Evolutionary conservation across 2,329 filamentous ascomycete species (phyloP).

Genomic region (Phaeosphaeria sp.): DNA sequence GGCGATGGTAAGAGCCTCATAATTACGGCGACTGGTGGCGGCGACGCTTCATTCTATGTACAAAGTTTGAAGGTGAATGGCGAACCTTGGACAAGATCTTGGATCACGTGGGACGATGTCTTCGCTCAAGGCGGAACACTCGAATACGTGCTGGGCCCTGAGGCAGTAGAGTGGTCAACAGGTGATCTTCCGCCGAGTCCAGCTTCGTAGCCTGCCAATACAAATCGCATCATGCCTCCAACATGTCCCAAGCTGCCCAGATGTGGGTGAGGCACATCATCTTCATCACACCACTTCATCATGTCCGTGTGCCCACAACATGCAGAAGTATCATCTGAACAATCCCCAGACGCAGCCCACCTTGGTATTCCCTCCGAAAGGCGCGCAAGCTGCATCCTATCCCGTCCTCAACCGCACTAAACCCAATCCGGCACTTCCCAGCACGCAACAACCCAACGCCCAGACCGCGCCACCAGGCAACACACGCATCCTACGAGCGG

Average conservation of each 20-base stretch:
- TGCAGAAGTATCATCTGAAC: slow-evolving; percentile 2
- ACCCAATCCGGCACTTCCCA: not conserved
- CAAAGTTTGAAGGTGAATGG: slow-evolving; percentile 73
- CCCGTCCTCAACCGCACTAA: not conserved
- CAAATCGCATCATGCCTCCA: not conserved
- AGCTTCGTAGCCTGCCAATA: slow-evolving; percentile 39
- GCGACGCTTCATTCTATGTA: slow-evolving; percentile 52
- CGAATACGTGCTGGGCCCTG: slow-evolving; percentile 68
- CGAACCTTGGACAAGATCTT: slow-evolving; percentile 65
- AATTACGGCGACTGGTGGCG: slow-evolving; percentile 62
- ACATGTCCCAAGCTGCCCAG: not conserved
- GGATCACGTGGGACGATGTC: slow-evolving; percentile 71
- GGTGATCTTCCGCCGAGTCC: slow-evolving; percentile 69
- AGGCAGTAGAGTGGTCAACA: slow-evolving; percentile 63
- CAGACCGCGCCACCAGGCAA: not conserved
- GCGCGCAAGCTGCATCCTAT: not conserved
- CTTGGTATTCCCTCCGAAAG: not conserved
- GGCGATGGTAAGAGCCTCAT: slow-evolving; percentile 61
- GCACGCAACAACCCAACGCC: not conserved
- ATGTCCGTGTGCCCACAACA: not conserved
- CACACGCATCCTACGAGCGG: not conserved
- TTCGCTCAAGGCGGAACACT: slow-evolving; percentile 66
- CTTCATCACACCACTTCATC: not conserved
- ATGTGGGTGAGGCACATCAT: not conserved
- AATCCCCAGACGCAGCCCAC: not conserved